phyloP scores from a whole-genome alignment of 2,329 filamentous ascomycete genomes.

The Calcarisporium arbuscula region DNA sequence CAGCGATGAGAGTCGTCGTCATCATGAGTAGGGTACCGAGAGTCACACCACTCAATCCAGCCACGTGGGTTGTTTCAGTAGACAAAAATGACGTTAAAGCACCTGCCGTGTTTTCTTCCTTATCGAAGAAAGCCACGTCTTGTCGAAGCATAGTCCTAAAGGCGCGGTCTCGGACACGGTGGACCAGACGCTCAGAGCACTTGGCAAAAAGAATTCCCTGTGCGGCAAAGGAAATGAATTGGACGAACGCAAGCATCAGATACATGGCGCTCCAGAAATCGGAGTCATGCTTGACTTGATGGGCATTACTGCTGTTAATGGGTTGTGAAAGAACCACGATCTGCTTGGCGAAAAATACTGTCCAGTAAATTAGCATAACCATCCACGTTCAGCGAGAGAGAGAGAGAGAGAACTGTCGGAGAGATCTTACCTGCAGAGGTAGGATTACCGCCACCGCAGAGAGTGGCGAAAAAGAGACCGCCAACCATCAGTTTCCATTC shows the following conservation, averaged over 20 bases:
- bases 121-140: conserved; percentile 88
- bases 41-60: conserved; percentile 80
- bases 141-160: conserved; percentile 88
- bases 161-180: conserved; percentile 72
- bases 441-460: conserved; percentile 77
- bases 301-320: conserved; percentile 43
- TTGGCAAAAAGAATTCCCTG: conserved; percentile 74
- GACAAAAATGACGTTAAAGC: conserved; percentile 84
- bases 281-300: conserved; percentile 58
- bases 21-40: conserved; percentile 82
- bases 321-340: conserved; percentile 63
- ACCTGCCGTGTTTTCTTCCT: conserved; percentile 81
- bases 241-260: conserved; percentile 71
- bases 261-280: conserved; percentile 90
- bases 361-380: conserved; percentile 36
- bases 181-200: conserved; percentile 80
- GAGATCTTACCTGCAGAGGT: conserved; percentile 30
- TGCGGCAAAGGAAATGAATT: conserved; percentile 60
- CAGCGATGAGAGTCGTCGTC: conserved; percentile 68
- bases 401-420: not conserved
- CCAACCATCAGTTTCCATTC: conserved; percentile 68
- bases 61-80: conserved; percentile 82
- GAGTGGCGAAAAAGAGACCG: conserved; percentile 66
- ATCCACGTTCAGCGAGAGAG: not conserved
- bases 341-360: conserved; percentile 87